Evolutionary conservation across 371 early-diverging fungal genomes (phyloP).

Genomic region (Thermomucor indicae-seudaticae): DNA sequence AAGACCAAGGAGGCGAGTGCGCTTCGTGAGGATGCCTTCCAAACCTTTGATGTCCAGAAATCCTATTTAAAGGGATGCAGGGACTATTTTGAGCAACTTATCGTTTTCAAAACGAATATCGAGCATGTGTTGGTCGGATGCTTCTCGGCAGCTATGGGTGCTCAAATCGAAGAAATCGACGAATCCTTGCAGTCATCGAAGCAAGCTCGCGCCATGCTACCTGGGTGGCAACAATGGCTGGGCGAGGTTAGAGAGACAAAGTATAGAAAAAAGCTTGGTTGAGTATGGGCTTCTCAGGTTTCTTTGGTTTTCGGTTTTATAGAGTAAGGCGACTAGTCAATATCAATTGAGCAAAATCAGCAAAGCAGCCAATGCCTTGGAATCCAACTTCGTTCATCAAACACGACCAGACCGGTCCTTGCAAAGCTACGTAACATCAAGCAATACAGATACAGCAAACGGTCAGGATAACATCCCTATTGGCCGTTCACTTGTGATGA

Average conservation of each 20-base stretch:
- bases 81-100: constrained; percentile 26
- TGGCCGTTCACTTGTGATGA: not conserved
- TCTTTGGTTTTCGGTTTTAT: not conserved
- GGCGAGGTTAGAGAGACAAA: constrained; percentile 18
- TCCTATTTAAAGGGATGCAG: constrained; percentile 44
- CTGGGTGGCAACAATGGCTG: constrained; percentile 40
- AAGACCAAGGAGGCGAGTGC: constrained; percentile 68
- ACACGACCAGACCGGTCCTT: constrained; percentile 29
- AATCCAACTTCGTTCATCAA: constrained; percentile 29
- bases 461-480: not conserved
- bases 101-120: constrained; percentile 29
- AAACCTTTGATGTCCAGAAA: constrained; percentile 62
- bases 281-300: not conserved
- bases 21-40: constrained; percentile 67
- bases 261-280: not conserved
- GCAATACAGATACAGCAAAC: not conserved
- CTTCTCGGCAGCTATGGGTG: constrained; percentile 30
- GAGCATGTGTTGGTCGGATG: constrained; percentile 30
- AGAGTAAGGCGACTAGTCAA: constrained; percentile 31
- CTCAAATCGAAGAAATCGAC: constrained; percentile 31
- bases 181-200: constrained; percentile 20
- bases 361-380: constrained; percentile 18
- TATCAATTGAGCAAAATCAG: constrained; percentile 29
- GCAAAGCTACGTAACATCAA: constrained; percentile 18
- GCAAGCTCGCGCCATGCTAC: constrained; percentile 18